Evolutionary conservation across 1,139 yeast species (phyloP).

Genomic region (Taiozyma sp.): DNA sequence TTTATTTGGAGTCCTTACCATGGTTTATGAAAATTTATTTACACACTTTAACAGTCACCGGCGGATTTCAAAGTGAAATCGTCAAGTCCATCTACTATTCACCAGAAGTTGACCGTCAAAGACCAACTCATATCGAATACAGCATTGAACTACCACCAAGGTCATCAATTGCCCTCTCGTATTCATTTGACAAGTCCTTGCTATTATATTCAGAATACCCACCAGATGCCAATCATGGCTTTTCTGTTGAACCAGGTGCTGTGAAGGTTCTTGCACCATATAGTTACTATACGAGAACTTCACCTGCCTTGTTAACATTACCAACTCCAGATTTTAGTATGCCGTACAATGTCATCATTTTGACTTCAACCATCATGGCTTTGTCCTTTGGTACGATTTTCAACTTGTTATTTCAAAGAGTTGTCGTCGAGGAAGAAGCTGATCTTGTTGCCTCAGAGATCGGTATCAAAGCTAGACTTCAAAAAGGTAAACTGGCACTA

Average conservation of each 20-base stretch:
- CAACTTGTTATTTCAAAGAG: conserved; percentile 70
- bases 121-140: conserved; percentile 84
- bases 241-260: conserved; percentile 88
- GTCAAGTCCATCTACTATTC: conserved; percentile 56
- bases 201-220: conserved; percentile 90
- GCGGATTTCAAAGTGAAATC: conserved; percentile 25
- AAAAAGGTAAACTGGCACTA: not conserved
- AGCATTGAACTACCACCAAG: conserved; percentile 58
- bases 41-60: conserved; percentile 50
- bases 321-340: conserved; percentile 98
- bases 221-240: conserved; percentile 98
- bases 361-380: conserved; percentile 93
- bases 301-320: conserved; percentile 76
- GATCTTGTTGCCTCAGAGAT: conserved; percentile 16
- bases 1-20: conserved; percentile 81
- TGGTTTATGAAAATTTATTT: conserved; percentile 90
- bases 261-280: conserved; percentile 45
- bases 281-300: conserved; percentile 67
- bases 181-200: conserved; percentile 83
- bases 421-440: conserved; percentile 68
- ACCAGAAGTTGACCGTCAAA: conserved; percentile 76
- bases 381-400: conserved; percentile 84
- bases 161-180: conserved; percentile 58
- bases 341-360: conserved; percentile 97
- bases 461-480: conserved; percentile 10